Conservation (phyloP, 768 basidiomycete species). For the Dacryopinax spathularia region DNA sequence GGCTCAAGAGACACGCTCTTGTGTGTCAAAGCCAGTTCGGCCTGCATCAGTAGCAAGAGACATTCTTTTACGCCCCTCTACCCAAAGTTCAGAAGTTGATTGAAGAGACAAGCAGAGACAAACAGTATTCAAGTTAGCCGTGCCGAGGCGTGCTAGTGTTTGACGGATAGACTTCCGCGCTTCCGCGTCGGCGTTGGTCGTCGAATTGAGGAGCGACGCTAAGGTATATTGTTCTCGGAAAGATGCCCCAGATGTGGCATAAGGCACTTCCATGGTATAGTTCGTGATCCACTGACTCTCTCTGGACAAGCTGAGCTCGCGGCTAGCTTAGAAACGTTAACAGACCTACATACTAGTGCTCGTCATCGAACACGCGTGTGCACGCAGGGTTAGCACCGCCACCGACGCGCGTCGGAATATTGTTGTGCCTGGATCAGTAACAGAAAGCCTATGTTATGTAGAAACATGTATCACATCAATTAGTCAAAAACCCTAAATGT, state of each 20-base stretch:
- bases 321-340: too few species aligned
- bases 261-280: neutral
- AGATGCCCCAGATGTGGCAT: neutral
- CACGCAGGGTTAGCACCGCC: too few species aligned
- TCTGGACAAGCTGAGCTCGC: too few species aligned
- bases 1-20: conserved; percentile 35
- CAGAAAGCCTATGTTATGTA: too few species aligned
- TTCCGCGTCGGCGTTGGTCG: neutral
- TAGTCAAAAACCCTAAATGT: too few species aligned
- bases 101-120: neutral
- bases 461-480: too few species aligned
- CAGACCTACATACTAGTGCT: too few species aligned
- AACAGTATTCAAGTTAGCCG: neutral
- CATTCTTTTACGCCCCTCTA: neutral
- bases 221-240: neutral
- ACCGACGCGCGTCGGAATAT: too few species aligned
- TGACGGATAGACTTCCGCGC: neutral
- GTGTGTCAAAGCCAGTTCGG: neutral
- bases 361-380: too few species aligned
- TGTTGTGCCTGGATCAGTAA: too few species aligned
- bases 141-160: neutral
- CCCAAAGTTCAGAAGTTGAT: neutral
- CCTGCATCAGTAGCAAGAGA: neutral
- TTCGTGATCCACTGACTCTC: too few species aligned
- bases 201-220: neutral